Base-by-base conservation (phyloP, 441 rosid genomes). In the Manihot esculenta region DNA sequence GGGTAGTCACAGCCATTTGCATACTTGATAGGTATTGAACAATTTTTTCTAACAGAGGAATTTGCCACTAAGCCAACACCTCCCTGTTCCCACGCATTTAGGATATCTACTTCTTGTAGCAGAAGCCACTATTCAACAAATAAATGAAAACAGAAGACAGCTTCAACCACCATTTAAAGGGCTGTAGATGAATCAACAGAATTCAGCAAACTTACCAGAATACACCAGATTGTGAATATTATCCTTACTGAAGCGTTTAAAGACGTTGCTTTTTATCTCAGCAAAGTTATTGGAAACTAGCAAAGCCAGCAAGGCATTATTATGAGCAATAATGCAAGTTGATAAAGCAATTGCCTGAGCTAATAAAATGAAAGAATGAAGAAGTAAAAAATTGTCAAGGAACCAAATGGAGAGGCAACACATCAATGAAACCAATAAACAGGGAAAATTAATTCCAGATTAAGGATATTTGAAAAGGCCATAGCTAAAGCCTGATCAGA, bases 201-300 rank as follows among this genome's bases (percentile, higher is more conserved):
- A 62, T 72, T 61, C 72, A 64, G 69, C 51, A 72, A 73, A 77
- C 87, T 86, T 69, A 91, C 97, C 99, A 27, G 93, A 70, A 74
- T 91, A 93, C 62, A 86, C 99, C 65, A 93, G 84, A 75, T 83
- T 84, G 66, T 89, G 97, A 78, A 90, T 86, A 78, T 96, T 96
- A 74, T 90, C 97, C 80, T 85, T 96, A 86, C 97, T 93, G 80
- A 91, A 90, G 38, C 99, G 97, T 79, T 93, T 96, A 62, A 96
- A 93, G 71, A 93, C 98, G 65, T 72, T 87, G 81, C 99, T 89
- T 84, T 93, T 93, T 78, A 93, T 96, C 88, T 96, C 99, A 20
- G 97, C 84, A 72, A 96, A 96, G 84, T 96, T 96, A 80, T 93
- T 96, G 72, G 99, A 96, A 72, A 96, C 97, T 81, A 93, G 85